Percentiles rank a stretch among this genome's conserved stretches.
Evolutionary conservation across 495 filamentous ascomycete genomes (phyloP).

Genomic region (Podospora comata): DNA sequence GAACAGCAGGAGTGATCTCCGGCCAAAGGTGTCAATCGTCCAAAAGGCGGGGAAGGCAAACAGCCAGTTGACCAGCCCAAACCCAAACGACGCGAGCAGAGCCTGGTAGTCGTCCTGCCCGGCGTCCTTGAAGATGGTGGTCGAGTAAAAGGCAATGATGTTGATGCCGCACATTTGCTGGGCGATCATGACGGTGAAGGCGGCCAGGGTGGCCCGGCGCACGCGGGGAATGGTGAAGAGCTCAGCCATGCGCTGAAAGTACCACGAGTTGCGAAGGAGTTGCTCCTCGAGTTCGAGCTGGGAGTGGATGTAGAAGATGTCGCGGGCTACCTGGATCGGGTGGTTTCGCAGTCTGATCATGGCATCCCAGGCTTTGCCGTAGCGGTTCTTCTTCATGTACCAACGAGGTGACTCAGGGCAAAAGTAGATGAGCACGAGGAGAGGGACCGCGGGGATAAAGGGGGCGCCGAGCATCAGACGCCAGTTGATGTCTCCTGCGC

Average conservation of each 20-base stretch:
- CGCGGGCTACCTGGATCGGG: slow-evolving; percentile 67
- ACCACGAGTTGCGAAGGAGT: slow-evolving; percentile 39
- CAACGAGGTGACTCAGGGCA: slow-evolving; percentile 71
- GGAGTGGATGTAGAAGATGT: slow-evolving; percentile 71
- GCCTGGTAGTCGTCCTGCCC: slow-evolving; percentile 56
- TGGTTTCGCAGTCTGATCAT: slow-evolving; percentile 60
- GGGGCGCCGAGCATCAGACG: slow-evolving; percentile 70
- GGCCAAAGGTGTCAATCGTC: slow-evolving; percentile 83
- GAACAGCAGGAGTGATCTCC: slow-evolving; percentile 71
- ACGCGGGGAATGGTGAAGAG: slow-evolving; percentile 61
- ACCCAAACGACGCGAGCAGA: slow-evolving; percentile 72
- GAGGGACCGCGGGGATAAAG: slow-evolving; percentile 70
- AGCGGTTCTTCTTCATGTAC: slow-evolving; percentile 61
- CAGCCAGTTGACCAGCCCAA: slow-evolving; percentile 77
- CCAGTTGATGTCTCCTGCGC: slow-evolving; percentile 60
- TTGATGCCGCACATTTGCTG: slow-evolving; percentile 88
- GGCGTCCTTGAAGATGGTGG: slow-evolving; percentile 52
- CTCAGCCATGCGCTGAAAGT: slow-evolving; percentile 52
- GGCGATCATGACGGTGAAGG: slow-evolving; percentile 68
- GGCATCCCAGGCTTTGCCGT: slow-evolving; percentile 60
- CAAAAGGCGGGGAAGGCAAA: slow-evolving; percentile 80
- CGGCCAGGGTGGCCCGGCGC: slow-evolving; percentile 56
- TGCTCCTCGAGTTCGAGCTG: slow-evolving; percentile 46
- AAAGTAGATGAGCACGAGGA: slow-evolving; percentile 62
- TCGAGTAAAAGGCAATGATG: slow-evolving; percentile 84